Evolutionary conservation across 176 grass and related monocot genomes (phyloP), one percentile per base, ranked within the genome.

Genomic region (Typha latifolia): DNA sequence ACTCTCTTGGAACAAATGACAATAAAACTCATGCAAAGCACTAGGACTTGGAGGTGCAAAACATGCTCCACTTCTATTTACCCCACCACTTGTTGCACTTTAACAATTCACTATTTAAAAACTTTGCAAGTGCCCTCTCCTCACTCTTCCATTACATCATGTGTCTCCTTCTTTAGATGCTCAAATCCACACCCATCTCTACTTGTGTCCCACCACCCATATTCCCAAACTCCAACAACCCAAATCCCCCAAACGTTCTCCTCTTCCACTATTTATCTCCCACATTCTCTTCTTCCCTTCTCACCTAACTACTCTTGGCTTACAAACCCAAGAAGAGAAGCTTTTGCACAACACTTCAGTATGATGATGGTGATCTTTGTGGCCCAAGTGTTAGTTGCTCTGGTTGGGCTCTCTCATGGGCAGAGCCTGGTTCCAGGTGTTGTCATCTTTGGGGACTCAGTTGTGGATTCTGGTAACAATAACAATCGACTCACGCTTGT

Each of bases 401-500:
- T 69, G 72, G 69, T 79, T 29, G 65, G n/a, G 13, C n/a, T 79
- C 68, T 70, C 47, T 27, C 9, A 62, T 18, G 93, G 83, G n/a
- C 88, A 97, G 78, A 77, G 77, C 15, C 75, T 97, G 53, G 93
- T 97, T 70, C 93, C 93, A 1, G 93, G 88, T 2, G 61, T 97
- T 63, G 84, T 97, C 72, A 97, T 92, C 64, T 97, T 97, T 56
- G 93, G 93, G 0, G 93, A 96, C 85, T 96, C 92, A 7, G 85
- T 89, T 62, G 87, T 96, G 49, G 92, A 96, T 71, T 81, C 74
- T 5, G 93, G 93, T 29, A 97, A 97, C 82, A 97, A 96, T 83
- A 92, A 97, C 83, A 68, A 84, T 22, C 82, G 79, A 47, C 20
- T 79, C 15, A 97, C 93, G 14, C 77, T 97, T 51, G 93, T 89